A percentile compares a stretch with the other conserved stretches of the same genome.
These are phyloP conservation scores for Medicago lupulina DNA, from an alignment of 306 rosid species.

Conservation along the genomic window DNA sequence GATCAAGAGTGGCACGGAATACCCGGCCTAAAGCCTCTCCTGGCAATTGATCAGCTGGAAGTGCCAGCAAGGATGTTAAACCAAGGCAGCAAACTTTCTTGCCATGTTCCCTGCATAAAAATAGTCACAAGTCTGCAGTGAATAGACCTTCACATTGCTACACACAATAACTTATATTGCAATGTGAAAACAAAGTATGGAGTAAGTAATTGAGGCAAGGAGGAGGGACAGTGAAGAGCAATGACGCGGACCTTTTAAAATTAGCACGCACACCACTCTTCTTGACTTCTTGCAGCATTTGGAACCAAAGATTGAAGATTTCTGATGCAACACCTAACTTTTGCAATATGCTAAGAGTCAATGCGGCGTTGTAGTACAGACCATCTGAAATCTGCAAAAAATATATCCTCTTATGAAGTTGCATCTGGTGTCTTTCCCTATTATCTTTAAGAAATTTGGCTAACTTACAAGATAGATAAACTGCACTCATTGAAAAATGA, in stretches of 20 bases:
- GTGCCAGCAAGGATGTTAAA: slow-evolving; percentile 78
- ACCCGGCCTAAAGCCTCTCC: slow-evolving; percentile 88
- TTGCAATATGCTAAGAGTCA: slow-evolving; percentile 77
- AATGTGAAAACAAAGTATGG: no score
- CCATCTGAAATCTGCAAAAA: slow-evolving; percentile 81
- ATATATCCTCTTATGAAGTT: slow-evolving; percentile 12
- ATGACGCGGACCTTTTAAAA: slow-evolving; percentile 66
- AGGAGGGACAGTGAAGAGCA: background rate
- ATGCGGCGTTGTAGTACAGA: slow-evolving; percentile 79
- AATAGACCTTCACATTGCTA: slow-evolving; percentile 34
- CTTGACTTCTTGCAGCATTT: slow-evolving; percentile 83
- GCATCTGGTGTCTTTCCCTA: slow-evolving; percentile 10
- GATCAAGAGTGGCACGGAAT: slow-evolving; percentile 87
- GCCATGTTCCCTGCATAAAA: slow-evolving; percentile 79
- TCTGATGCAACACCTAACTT: slow-evolving; percentile 80
- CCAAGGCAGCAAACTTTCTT: slow-evolving; percentile 97
- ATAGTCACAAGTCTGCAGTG: slow-evolving; percentile 14
- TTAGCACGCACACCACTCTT: slow-evolving; percentile 75
- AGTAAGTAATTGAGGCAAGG: background rate
- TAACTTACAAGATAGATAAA: slow-evolving; percentile 24
- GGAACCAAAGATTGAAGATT: slow-evolving; percentile 90
- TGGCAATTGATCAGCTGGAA: slow-evolving; percentile 75
- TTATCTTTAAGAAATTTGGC: slow-evolving; percentile 26
- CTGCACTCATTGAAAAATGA: slow-evolving; percentile 13
- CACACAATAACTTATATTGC: background rate